These are phyloP conservation scores for Tricholomella constricta DNA, from an alignment of 768 basidiomycete genomes.

Conservation along the genomic window DNA sequence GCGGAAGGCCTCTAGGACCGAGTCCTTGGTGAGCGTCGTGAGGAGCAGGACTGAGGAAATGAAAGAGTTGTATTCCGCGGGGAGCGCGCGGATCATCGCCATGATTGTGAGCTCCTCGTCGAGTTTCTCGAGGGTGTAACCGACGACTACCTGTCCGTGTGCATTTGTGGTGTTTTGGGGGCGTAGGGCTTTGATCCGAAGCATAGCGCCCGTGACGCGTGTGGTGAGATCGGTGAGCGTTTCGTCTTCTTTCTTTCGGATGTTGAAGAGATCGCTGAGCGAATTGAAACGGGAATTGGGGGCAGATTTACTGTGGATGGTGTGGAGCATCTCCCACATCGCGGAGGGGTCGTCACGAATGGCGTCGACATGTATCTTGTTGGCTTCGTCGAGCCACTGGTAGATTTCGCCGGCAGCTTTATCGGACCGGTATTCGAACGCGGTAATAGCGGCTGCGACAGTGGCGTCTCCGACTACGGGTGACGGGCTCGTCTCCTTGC, in stretches of 20 bases:
- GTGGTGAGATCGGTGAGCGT: neutral
- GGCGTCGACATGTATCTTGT: neutral
- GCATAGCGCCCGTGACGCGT: no score
- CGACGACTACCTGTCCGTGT: neutral
- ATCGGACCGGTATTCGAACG: neutral
- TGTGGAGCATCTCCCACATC: conserved; percentile 5
- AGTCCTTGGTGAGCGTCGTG: no score
- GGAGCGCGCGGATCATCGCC: neutral
- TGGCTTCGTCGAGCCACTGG: no score
- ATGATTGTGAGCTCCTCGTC: neutral
- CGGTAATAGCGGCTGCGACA: neutral
- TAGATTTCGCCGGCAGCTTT: no score
- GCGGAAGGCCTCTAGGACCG: no score
- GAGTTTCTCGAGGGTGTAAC: neutral
- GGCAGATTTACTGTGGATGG: no score
- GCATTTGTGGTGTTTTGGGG: neutral
- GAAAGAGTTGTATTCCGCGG: neutral
- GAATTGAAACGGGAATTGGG: conserved; percentile 1
- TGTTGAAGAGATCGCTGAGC: conserved; percentile 1
- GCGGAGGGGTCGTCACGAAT: neutral
- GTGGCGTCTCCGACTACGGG: neutral
- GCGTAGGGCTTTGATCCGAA: no score
- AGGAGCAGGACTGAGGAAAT: no score
- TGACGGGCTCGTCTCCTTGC: neutral
- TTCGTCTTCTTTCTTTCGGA: conserved; percentile 1